Conservation (phyloP, 2,329 filamentous ascomycete species). For the Penicillium sp. region DNA sequence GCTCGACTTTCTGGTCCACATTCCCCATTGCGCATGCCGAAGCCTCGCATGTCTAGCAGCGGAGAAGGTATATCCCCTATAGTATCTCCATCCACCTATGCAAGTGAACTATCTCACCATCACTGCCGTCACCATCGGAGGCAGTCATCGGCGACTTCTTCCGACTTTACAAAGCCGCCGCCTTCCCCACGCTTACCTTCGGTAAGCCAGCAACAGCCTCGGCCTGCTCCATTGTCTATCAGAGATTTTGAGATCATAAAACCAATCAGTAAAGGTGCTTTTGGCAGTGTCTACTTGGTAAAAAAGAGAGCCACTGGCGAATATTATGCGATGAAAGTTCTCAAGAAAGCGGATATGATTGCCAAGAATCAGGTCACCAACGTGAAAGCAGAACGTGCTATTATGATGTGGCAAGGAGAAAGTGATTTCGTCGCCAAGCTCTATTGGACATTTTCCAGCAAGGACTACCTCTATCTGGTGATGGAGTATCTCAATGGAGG, state of each 20-base stretch:
- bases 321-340: constrained; percentile 96
- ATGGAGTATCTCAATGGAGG: constrained; percentile 99
- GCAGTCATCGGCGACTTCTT: constrained; percentile 86
- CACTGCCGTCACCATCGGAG: constrained; percentile 69
- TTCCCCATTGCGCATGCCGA: constrained; percentile 80
- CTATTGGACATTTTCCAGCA: constrained; percentile 99
- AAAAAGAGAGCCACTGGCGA: constrained; percentile 99
- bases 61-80: constrained; percentile 69
- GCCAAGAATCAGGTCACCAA: constrained; percentile 99
- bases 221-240: constrained; percentile 89
- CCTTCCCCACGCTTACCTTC: constrained; percentile 78
- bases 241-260: constrained; percentile 99
- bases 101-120: constrained; percentile 61
- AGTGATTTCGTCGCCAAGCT: constrained; percentile 98
- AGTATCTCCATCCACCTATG: constrained; percentile 79
- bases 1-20: constrained; percentile 71
- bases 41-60: constrained; percentile 64
- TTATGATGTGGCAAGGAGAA: constrained; percentile 99
- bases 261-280: constrained; percentile 97
- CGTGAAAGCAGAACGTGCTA: constrained; percentile 95
- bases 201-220: constrained; percentile 70
- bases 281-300: constrained; percentile 94
- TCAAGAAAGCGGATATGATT: constrained; percentile 99
- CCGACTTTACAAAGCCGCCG: constrained; percentile 63
- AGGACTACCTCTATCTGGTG: constrained; percentile 95